Conservation (phyloP, 495 filamentous ascomycete genomes). For the Xylaria bambusicola region DNA sequence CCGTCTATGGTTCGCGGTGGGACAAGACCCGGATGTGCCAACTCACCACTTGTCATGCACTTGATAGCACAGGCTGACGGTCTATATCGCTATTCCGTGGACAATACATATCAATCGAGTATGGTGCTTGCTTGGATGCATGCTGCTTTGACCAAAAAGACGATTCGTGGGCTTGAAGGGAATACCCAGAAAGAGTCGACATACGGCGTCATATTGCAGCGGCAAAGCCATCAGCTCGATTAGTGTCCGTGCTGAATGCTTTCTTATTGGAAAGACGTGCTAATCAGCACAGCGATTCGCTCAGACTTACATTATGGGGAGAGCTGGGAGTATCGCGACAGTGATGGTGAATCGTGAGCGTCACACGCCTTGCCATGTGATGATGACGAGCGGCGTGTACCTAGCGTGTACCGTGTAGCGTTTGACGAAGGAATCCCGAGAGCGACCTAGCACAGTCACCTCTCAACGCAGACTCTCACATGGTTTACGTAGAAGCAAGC, state of each 20-base stretch:
- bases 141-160: background rate
- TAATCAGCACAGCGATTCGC: background rate
- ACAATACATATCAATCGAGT: too few relatives aligned
- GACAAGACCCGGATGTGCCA: background rate
- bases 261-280: background rate
- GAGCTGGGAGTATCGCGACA: background rate
- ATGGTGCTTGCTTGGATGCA: background rate
- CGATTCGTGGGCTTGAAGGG: slow-evolving; percentile 5
- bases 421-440: background rate
- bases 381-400: too few relatives aligned
- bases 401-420: background rate
- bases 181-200: background rate
- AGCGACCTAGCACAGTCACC: too few relatives aligned
- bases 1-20: background rate
- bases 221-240: background rate
- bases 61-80: too few relatives aligned
- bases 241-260: background rate
- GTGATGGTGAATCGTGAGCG: background rate
- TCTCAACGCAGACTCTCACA: too few relatives aligned
- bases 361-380: background rate
- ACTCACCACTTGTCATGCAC: slow-evolving; percentile 16
- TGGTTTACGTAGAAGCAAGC: too few relatives aligned
- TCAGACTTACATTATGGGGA: background rate
- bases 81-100: too few relatives aligned
- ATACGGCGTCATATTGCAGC: slow-evolving; percentile 16